These are phyloP conservation scores for Penicillium alfredii DNA, from an alignment of 495 filamentous ascomycete species.

Conservation along the genomic window DNA sequence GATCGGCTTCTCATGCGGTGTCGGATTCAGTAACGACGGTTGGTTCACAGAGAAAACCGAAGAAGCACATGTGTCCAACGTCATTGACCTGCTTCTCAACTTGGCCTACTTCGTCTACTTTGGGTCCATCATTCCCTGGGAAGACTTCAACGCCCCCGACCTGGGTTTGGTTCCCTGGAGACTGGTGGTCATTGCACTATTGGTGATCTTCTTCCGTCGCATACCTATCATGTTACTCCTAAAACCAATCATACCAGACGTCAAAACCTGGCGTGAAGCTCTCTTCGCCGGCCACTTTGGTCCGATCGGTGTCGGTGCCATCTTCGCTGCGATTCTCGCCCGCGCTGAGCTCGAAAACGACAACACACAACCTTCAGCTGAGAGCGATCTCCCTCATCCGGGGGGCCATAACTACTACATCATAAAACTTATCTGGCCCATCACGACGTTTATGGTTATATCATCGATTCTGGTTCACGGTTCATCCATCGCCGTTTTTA, in stretches of 20 bases:
- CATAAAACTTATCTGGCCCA: conserved; percentile 86
- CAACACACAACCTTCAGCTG: conserved; percentile 63
- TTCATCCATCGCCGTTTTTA: conserved; percentile 97
- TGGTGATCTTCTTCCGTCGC: conserved; percentile 92
- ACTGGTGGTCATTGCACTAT: conserved; percentile 78
- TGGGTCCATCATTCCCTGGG: conserved; percentile 95
- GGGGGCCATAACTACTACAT: conserved; percentile 57
- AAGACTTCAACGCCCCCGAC: conserved; percentile 64
- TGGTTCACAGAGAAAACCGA: conserved; percentile 99
- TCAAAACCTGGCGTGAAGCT: conserved; percentile 98
- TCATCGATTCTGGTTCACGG: conserved; percentile 94
- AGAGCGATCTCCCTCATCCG: conserved; percentile 50
- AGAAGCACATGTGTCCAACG: conserved; percentile 97
- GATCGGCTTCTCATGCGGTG: conserved; percentile 89
- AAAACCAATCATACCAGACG: conserved; percentile 91
- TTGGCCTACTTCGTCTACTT: conserved; percentile 98
- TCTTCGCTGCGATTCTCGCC: conserved; percentile 90
- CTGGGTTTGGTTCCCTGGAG: conserved; percentile 80
- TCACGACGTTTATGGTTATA: conserved; percentile 91
- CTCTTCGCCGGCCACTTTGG: conserved; percentile 98
- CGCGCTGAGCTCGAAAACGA: conserved; percentile 78
- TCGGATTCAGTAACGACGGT: conserved; percentile 97
- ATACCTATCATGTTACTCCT: conserved; percentile 92
- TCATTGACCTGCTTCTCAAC: conserved; percentile 96
- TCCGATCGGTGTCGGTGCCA: conserved; percentile 94